Conservation (phyloP, 1,139 yeast species). For the Geotrichum aggregatum region DNA sequence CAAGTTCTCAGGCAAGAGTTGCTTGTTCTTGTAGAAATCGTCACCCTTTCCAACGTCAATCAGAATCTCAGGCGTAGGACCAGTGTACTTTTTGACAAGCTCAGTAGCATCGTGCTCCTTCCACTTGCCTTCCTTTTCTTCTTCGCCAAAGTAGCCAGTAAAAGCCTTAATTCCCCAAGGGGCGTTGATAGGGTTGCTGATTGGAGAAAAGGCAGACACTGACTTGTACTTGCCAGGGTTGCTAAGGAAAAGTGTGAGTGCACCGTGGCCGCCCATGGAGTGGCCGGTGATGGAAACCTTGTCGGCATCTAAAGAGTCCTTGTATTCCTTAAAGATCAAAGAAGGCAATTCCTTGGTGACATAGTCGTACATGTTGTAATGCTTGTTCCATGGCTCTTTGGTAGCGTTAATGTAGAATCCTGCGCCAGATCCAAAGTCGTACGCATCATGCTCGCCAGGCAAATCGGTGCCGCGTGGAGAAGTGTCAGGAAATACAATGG, state of each 20-base stretch:
- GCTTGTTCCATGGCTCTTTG: constrained; percentile 59
- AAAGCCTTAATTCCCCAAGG: constrained; percentile 90
- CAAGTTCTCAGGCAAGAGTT: constrained; percentile 73
- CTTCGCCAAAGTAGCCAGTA: constrained; percentile 66
- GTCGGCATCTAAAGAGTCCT: constrained; percentile 48
- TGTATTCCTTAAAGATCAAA: constrained; percentile 40
- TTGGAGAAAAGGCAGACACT: constrained; percentile 90
- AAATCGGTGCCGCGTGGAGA: constrained; percentile 91
- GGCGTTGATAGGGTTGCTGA: constrained; percentile 67
- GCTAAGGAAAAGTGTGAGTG: constrained; percentile 68
- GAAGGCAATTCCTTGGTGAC: constrained; percentile 68
- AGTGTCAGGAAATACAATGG: constrained; percentile 90
- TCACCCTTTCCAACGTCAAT: constrained; percentile 83
- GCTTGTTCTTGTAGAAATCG: constrained; percentile 61
- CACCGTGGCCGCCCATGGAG: constrained; percentile 98
- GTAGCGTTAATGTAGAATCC: constrained; percentile 90
- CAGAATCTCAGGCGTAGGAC: constrained; percentile 59
- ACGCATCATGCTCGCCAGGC: constrained; percentile 75
- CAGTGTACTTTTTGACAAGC: constrained; percentile 54
- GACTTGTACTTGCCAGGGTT: constrained; percentile 74
- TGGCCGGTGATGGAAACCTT: constrained; percentile 82
- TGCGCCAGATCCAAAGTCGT: constrained; percentile 94
- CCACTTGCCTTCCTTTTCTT: constrained; percentile 54
- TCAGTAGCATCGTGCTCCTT: constrained; percentile 73
- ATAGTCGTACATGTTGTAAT: constrained; percentile 85